Evolutionary conservation across 2,329 filamentous ascomycete species (phyloP).

Genomic region (Verticillium dahliae): DNA sequence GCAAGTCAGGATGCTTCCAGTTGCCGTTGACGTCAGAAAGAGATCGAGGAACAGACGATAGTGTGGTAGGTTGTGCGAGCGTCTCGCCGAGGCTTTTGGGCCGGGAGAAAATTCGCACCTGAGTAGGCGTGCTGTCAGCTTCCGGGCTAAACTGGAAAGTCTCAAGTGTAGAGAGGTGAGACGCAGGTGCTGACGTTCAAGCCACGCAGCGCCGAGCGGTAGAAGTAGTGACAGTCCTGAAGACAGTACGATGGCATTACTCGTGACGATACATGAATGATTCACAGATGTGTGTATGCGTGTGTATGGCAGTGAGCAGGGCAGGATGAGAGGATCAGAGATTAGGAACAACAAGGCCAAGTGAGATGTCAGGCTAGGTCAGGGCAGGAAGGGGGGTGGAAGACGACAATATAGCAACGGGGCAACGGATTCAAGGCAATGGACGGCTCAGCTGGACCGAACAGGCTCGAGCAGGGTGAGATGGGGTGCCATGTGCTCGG

Average conservation of each 20-base stretch:
- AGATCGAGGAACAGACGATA: conserved; percentile 31
- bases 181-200: conserved; percentile 75
- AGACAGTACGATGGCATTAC: conserved; percentile 77
- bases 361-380: not conserved
- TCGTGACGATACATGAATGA: conserved; percentile 24
- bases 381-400: not conserved
- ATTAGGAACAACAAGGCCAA: not conserved
- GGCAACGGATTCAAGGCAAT: conserved; percentile 6
- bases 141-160: conserved; percentile 8
- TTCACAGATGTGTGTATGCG: conserved; percentile 1
- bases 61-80: conserved; percentile 42
- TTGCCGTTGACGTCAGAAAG: conserved; percentile 25
- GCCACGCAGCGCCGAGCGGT: conserved; percentile 80
- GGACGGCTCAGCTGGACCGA: conserved; percentile 1
- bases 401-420: conserved; percentile 10
- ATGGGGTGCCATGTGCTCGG: not conserved
- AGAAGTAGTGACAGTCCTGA: conserved; percentile 90
- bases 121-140: conserved; percentile 24
- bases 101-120: conserved; percentile 40
- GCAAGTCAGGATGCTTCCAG: conserved; percentile 4
- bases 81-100: conserved; percentile 69
- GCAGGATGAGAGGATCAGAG: not conserved
- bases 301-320: conserved; percentile 3
- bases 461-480: conserved; percentile 1
- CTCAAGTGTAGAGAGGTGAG: conserved; percentile 67